These are phyloP conservation scores for Cladophialophora carrionii DNA, from an alignment of 2,329 filamentous ascomycete species.

Conservation along the genomic window DNA sequence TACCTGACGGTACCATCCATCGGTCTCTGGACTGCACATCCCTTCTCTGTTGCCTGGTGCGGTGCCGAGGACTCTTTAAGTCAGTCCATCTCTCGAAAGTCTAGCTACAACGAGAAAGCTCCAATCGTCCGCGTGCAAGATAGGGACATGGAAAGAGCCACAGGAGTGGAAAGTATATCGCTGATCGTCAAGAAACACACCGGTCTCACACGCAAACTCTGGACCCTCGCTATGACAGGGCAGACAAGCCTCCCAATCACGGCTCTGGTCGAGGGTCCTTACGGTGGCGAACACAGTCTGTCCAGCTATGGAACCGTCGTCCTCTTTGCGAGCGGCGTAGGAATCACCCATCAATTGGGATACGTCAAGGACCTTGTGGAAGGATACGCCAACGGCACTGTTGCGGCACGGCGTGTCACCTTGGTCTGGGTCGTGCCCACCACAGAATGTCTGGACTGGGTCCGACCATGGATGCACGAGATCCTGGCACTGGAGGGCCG, in stretches of 20 bases:
- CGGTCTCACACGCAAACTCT: conserved; percentile 83
- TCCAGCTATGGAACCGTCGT: conserved; percentile 91
- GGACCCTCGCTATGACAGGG: conserved; percentile 64
- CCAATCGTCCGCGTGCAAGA: conserved; percentile 49
- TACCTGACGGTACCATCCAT: conserved; percentile 72
- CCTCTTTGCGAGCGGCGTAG: conserved; percentile 88
- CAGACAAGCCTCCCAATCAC: conserved; percentile 62
- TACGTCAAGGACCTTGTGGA: conserved; percentile 78
- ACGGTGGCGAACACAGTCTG: conserved; percentile 79
- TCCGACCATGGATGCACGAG: conserved; percentile 78
- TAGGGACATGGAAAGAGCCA: conserved; percentile 56
- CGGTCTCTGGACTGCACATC: conserved; percentile 72
- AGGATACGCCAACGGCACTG: conserved; percentile 69
- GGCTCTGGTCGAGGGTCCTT: conserved; percentile 86
- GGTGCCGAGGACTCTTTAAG: conserved; percentile 56
- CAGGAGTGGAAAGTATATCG: conserved; percentile 64
- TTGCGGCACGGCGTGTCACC: conserved; percentile 78
- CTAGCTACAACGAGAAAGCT: conserved; percentile 33
- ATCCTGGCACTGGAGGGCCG: conserved; percentile 80
- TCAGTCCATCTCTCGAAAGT: conserved; percentile 22
- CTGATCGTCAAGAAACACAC: conserved; percentile 86
- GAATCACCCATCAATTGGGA: conserved; percentile 92
- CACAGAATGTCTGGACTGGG: conserved; percentile 88
- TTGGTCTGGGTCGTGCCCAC: conserved; percentile 93
- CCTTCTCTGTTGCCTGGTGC: conserved; percentile 78